Percentiles rank a stretch among this genome's conserved stretches.
phyloP scores from a whole-genome alignment of 2,329 filamentous ascomycete genomes.

The Trichophyton schoenleinii region DNA sequence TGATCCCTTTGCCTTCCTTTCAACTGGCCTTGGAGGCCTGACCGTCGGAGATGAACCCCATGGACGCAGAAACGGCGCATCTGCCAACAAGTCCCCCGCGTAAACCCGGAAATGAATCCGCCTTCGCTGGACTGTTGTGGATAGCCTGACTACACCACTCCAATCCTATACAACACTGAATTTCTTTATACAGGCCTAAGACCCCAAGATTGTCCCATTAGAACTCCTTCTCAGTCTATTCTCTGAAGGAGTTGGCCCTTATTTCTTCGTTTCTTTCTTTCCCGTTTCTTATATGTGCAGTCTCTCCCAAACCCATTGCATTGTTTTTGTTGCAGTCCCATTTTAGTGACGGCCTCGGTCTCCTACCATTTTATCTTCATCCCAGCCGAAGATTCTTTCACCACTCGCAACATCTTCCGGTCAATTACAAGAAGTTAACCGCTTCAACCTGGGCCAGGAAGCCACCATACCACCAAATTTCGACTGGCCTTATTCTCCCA shows the following conservation, averaged over 20 bases:
- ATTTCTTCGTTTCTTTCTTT: constrained; percentile 3
- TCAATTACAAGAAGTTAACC: neutral
- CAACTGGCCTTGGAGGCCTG: constrained; percentile 46
- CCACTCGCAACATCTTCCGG: neutral
- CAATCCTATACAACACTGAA: neutral
- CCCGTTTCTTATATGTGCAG: constrained; percentile 2
- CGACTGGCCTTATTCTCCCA: neutral
- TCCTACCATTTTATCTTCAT: neutral
- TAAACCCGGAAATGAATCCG: constrained; percentile 13
- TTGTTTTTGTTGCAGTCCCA: neutral
- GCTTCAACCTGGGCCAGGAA: neutral
- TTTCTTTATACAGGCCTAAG: neutral
- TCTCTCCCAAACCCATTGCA: neutral
- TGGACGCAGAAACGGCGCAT: constrained; percentile 34
- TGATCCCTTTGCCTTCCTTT: constrained; percentile 55
- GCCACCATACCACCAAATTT: neutral
- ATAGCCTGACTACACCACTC: neutral
- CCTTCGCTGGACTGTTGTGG: neutral
- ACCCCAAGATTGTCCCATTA: neutral
- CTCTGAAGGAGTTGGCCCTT: neutral
- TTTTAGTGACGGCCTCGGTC: constrained; percentile 1
- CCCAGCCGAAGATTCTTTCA: neutral
- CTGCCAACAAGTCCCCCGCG: constrained; percentile 35
- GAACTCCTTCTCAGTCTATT: neutral
- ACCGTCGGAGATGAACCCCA: constrained; percentile 40